Evolutionary conservation across 1,139 yeast species (phyloP).

Genomic region (Kodamaea derodonti): DNA sequence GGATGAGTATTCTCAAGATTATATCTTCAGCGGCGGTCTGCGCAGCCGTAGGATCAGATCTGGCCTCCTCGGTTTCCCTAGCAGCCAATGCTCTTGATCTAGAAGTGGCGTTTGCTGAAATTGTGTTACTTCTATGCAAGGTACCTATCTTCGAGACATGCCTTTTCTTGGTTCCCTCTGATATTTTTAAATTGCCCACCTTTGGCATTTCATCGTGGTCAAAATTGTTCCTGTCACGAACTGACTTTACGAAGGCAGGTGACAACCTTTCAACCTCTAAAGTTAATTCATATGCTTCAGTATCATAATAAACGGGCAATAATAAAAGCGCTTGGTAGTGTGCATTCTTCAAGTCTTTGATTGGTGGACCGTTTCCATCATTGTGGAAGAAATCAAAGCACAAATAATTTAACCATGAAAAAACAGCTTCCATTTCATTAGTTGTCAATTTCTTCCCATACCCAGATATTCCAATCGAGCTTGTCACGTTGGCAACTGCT

Average conservation of each 20-base stretch:
- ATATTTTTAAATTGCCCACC: conserved; percentile 4
- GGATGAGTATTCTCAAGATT: conserved; percentile 55
- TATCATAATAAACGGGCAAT: conserved; percentile 66
- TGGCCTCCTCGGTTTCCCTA: conserved; percentile 48
- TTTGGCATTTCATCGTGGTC: conserved; percentile 14
- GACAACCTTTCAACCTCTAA: conserved; percentile 59
- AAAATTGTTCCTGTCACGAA: conserved; percentile 43
- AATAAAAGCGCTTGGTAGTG: conserved; percentile 62
- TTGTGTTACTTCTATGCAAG: conserved; percentile 61
- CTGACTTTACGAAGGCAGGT: conserved; percentile 47
- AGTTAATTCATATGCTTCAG: conserved; percentile 45
- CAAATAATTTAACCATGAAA: conserved; percentile 66
- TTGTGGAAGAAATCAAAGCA: conserved; percentile 74
- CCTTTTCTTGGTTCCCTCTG: conserved; percentile 11
- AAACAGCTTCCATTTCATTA: conserved; percentile 65
- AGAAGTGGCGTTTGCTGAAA: conserved; percentile 69
- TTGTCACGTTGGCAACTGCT: conserved; percentile 48
- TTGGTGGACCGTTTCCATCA: conserved; percentile 78
- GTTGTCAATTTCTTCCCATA: conserved; percentile 54
- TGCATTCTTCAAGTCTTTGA: conserved; percentile 59
- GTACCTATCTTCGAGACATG: conserved; percentile 46
- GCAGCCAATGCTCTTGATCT: conserved; percentile 53
- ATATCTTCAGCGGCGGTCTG: conserved; percentile 63
- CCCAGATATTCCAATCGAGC: conserved; percentile 41
- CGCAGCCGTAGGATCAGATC: conserved; percentile 53